phyloP scores from a whole-genome alignment of 192 early-diverging fungal species.

The Backusella luteola region DNA sequence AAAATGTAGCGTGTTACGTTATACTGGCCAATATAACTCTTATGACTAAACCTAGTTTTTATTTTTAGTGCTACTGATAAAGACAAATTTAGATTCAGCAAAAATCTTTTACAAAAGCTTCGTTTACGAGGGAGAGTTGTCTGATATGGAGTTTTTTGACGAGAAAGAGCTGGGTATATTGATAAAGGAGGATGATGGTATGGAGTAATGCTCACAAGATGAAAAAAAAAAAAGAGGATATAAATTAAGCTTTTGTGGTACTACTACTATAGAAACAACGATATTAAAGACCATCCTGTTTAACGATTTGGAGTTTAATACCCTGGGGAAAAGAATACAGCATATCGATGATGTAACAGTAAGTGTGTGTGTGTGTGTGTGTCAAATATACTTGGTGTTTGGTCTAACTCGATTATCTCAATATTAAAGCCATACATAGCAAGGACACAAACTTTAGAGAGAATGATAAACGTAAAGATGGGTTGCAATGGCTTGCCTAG shows the following conservation, averaged over 20 bases:
- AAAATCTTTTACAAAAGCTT: neutral
- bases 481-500: slow-evolving; percentile 10
- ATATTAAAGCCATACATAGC: neutral
- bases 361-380: neutral
- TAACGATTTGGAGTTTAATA: neutral
- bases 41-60: neutral
- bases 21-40: neutral
- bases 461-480: slow-evolving; percentile 6
- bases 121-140: neutral
- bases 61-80: neutral
- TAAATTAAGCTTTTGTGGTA: neutral
- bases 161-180: slow-evolving; percentile 2
- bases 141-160: slow-evolving; percentile 16
- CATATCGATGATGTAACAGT: neutral
- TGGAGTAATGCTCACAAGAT: no score
- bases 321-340: neutral
- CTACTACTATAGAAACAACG: neutral
- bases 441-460: neutral
- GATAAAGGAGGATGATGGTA: slow-evolving; percentile 7
- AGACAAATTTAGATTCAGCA: neutral
- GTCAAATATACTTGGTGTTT: neutral
- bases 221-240: neutral
- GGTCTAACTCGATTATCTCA: neutral
- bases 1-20: slow-evolving; percentile 7
- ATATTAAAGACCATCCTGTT: neutral